These are phyloP conservation scores for Zea luxurians DNA, from an alignment of 176 grass and related monocot species.

Conservation along the genomic window DNA sequence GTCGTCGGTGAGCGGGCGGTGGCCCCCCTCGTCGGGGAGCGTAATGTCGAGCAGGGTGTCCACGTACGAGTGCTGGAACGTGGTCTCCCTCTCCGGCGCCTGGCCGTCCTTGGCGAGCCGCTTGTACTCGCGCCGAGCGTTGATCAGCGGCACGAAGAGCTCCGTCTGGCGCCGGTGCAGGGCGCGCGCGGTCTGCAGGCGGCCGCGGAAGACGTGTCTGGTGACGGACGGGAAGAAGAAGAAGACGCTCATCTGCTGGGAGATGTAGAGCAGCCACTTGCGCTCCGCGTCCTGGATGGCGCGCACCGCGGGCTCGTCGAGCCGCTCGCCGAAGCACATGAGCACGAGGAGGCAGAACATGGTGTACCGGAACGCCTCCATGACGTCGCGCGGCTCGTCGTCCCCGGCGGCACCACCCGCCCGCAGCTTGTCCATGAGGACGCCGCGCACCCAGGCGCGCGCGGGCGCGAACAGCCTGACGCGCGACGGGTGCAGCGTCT, in stretches of 20 bases:
- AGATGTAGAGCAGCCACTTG: conserved; percentile 30
- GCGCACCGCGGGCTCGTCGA: conserved; percentile 49
- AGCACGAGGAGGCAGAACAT: conserved; percentile 65
- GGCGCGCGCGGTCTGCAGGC: neutral
- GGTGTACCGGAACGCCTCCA: conserved; percentile 51
- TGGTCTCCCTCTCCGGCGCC: neutral
- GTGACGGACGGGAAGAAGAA: conserved; percentile 38
- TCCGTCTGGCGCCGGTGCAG: conserved; percentile 30
- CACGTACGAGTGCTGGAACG: conserved; percentile 54
- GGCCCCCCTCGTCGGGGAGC: conserved; percentile 33
- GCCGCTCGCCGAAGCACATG: conserved; percentile 75
- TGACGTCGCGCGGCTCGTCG: neutral
- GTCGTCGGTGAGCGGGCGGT: conserved; percentile 49
- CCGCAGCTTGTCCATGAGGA: conserved; percentile 34
- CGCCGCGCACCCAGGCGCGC: conserved; percentile 35
- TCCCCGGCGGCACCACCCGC: too few relatives aligned
- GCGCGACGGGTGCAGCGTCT: conserved; percentile 46
- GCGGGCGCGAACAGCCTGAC: conserved; percentile 46
- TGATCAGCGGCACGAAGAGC: conserved; percentile 43
- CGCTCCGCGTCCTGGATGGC: conserved; percentile 41
- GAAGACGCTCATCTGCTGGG: conserved; percentile 39
- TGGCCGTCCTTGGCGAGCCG: neutral
- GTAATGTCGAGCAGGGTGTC: conserved; percentile 61
- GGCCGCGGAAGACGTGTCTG: conserved; percentile 38
- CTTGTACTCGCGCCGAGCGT: conserved; percentile 24